Evolutionary conservation across 2,329 filamentous ascomycete genomes (phyloP), one percentile per base, ranked within the genome.

Genomic region (Cytospora schulzeri): DNA sequence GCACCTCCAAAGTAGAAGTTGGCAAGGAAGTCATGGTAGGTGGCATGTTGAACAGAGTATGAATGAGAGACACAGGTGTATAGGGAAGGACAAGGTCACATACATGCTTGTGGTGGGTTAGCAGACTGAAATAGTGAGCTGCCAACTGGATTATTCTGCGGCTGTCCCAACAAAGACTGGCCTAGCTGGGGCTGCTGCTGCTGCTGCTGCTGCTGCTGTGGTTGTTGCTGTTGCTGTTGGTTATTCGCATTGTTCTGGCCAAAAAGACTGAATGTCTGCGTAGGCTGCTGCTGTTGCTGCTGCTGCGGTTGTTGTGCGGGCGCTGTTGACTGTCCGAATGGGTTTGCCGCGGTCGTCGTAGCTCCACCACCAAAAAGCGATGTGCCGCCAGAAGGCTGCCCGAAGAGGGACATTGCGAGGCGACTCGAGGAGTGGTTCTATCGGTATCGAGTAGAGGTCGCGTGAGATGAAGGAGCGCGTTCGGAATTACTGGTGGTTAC

Each of bases 101-200:
- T 62, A 62, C 60, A 62, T 19, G 60, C 52, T 29, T 62, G 60
- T 56, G 60, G 60, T 62, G 53, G 41, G 52, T 48, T 55, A 12
- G 45, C 80, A 1, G 82, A 81, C 65, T 84, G 82, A 81, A 83
- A 85, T 70, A 84, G 73, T 11, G 82, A 84, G 68, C 76, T 80
- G 15, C 80, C 80, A 17, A 82, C 70, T 38, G 61, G 38, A 26
- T 68, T 70, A 22, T 53, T 63, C 57, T 72, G 70, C 22, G 66
- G 64, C 58, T 72, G 72, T 24, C 70, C 69, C 31, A 72, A 57
- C 2, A 66, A 52, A 35, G 67, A 66, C 38, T 66, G 61, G 41
- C 61, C 63, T 8, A 67, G 74, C 68, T 76, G 75, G 64, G 77
- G 75, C 66, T 72, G 72, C 57, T 76, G 70, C 60, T 70, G 71